phyloP scores from a whole-genome alignment of 352 stramenopile genomes.

The Elongisporangium anandrum region DNA sequence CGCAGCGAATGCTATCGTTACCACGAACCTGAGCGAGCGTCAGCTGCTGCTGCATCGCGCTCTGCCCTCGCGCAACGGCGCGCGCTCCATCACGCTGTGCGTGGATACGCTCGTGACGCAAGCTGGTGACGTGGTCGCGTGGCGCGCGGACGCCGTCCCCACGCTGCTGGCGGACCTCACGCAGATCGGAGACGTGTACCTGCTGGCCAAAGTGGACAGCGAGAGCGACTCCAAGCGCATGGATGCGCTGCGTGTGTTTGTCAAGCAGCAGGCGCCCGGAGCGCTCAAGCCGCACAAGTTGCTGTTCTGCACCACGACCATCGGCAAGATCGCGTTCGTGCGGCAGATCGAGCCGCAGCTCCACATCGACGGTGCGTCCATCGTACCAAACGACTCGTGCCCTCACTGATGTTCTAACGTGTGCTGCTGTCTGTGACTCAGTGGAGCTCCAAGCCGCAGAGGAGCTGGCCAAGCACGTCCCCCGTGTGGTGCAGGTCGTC shows the following conservation, averaged over 20 bases:
- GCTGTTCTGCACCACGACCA: slow-evolving; percentile 74
- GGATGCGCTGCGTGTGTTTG: slow-evolving; percentile 42
- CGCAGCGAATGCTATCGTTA: slow-evolving; percentile 28
- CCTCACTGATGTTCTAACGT: slow-evolving; percentile 4
- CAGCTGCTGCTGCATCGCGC: slow-evolving; percentile 54
- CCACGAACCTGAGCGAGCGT: slow-evolving; percentile 32
- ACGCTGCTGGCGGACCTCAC: slow-evolving; percentile 52
- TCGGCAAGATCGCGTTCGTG: slow-evolving; percentile 83
- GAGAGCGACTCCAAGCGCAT: slow-evolving; percentile 23
- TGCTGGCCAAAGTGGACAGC: slow-evolving; percentile 45
- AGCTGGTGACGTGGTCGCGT: slow-evolving; percentile 22
- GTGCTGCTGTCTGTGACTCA: slow-evolving; percentile 16
- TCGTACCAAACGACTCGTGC: neutral
- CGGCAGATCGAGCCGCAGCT: slow-evolving; percentile 84
- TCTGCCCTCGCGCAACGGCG: slow-evolving; percentile 58
- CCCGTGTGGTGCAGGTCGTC: slow-evolving; percentile 63
- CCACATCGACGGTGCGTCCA: slow-evolving; percentile 69
- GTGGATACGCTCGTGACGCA: slow-evolving; percentile 43
- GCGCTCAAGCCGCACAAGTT: slow-evolving; percentile 60
- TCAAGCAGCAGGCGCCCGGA: slow-evolving; percentile 15
- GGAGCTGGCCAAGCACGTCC: slow-evolving; percentile 75
- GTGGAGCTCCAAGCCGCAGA: slow-evolving; percentile 49
- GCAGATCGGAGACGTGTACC: slow-evolving; percentile 58
- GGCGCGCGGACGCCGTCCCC: slow-evolving; percentile 40
- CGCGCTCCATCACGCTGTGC: slow-evolving; percentile 66